Percentiles rank a stretch among this genome's conserved stretches.
Evolutionary conservation across 2,329 filamentous ascomycete species (phyloP).

Genomic region (Fusarium clavum): DNA sequence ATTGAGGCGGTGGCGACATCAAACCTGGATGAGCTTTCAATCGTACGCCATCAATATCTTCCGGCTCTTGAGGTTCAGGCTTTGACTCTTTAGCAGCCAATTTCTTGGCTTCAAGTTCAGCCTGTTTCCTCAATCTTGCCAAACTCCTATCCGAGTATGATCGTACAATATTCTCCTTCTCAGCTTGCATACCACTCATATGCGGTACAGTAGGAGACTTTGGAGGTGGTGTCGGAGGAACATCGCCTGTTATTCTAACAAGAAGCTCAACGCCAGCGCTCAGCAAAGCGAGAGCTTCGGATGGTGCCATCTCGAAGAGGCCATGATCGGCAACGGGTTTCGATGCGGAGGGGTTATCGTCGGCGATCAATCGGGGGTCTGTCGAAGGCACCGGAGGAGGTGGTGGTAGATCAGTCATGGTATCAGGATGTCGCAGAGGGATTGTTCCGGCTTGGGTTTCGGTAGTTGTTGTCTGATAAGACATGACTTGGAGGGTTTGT

Average conservation of each 20-base stretch:
- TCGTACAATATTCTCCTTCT: slow-evolving; percentile 70
- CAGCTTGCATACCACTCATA: slow-evolving; percentile 71
- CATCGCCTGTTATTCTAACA: slow-evolving; percentile 78
- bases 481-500: slow-evolving; percentile 36
- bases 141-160: slow-evolving; percentile 68
- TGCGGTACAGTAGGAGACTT: slow-evolving; percentile 72
- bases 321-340: slow-evolving; percentile 63
- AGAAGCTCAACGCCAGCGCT: slow-evolving; percentile 77
- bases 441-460: slow-evolving; percentile 38
- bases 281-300: slow-evolving; percentile 83
- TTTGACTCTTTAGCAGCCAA: slow-evolving; percentile 32
- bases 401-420: slow-evolving; percentile 48
- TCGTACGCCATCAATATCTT: slow-evolving; percentile 66
- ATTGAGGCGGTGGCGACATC: slow-evolving; percentile 43
- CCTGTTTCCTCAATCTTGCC: slow-evolving; percentile 57
- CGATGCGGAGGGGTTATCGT: slow-evolving; percentile 41
- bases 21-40: slow-evolving; percentile 56
- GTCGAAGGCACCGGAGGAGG: slow-evolving; percentile 58
- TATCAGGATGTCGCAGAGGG: slow-evolving; percentile 37
- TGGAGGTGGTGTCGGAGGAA: slow-evolving; percentile 82
- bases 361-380: slow-evolving; percentile 50
- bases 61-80: slow-evolving; percentile 19
- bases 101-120: slow-evolving; percentile 49
- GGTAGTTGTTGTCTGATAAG: slow-evolving; percentile 40
- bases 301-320: slow-evolving; percentile 77